These are phyloP conservation scores for Vishniacozyma victoriae DNA, from an alignment of 768 basidiomycete species.

Conservation along the genomic window DNA sequence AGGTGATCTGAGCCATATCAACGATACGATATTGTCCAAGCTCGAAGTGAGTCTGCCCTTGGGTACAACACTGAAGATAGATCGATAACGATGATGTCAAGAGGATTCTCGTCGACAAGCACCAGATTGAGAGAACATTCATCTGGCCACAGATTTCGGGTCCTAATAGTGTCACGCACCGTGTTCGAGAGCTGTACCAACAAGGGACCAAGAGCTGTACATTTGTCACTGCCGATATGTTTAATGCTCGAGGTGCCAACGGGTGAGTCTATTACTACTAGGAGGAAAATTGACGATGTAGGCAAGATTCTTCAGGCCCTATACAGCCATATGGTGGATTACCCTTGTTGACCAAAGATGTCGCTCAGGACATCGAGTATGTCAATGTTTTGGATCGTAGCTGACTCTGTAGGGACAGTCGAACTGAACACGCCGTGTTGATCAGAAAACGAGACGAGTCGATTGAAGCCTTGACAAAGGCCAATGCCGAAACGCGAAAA, in stretches of 20 bases:
- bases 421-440: too few relatives aligned
- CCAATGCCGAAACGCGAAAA: too few relatives aligned
- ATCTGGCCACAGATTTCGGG: too few relatives aligned
- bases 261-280: background rate
- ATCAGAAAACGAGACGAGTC: too few relatives aligned
- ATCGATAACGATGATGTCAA: conserved; percentile 59
- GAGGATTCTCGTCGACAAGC: conserved; percentile 72
- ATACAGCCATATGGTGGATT: too few relatives aligned
- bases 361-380: background rate
- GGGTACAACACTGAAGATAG: background rate
- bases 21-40: conserved; percentile 72
- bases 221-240: conserved; percentile 22
- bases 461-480: too few relatives aligned
- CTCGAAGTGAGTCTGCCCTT: conserved; percentile 59
- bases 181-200: background rate
- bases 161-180: too few relatives aligned
- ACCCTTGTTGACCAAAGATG: conserved; percentile 11
- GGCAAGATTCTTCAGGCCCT: too few relatives aligned
- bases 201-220: background rate
- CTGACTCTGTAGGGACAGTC: too few relatives aligned
- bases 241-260: background rate
- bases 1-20: conserved; percentile 63
- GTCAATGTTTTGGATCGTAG: too few relatives aligned
- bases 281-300: too few relatives aligned
- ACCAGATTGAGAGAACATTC: conserved; percentile 64